These are phyloP conservation scores for Pleurotus tuber-regium DNA, from an alignment of 768 basidiomycete genomes.

Conservation along the genomic window DNA sequence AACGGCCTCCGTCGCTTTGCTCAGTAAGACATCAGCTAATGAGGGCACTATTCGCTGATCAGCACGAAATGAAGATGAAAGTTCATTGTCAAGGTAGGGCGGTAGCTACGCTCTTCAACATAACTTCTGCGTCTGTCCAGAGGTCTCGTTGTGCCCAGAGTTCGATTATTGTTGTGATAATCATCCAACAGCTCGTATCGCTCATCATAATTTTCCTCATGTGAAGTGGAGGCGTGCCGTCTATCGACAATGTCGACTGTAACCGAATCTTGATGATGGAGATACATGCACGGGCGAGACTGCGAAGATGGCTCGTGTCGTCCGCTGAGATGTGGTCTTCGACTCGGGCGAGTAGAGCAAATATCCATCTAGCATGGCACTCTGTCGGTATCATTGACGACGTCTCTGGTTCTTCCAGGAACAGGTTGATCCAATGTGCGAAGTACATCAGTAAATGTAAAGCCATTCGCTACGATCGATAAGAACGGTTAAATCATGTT, in stretches of 20 bases:
- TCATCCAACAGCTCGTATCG: slow-evolving; percentile 69
- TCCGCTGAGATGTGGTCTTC: slow-evolving; percentile 72
- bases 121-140: slow-evolving; percentile 73
- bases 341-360: slow-evolving; percentile 65
- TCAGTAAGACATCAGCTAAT: too few relatives aligned
- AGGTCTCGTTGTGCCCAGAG: slow-evolving; percentile 81
- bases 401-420: slow-evolving; percentile 45
- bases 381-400: slow-evolving; percentile 41
- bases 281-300: slow-evolving; percentile 70
- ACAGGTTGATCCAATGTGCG: slow-evolving; percentile 71
- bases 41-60: too few relatives aligned
- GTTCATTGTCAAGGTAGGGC: too few relatives aligned
- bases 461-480: slow-evolving; percentile 57
- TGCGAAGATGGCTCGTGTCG: slow-evolving; percentile 74
- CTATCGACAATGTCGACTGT: slow-evolving; percentile 12
- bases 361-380: slow-evolving; percentile 75
- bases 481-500: too few relatives aligned
- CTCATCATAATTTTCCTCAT: slow-evolving; percentile 22
- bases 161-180: slow-evolving; percentile 59
- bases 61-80: too few relatives aligned
- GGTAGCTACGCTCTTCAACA: slow-evolving; percentile 29
- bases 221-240: not conserved
- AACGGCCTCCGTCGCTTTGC: too few relatives aligned
- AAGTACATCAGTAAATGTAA: slow-evolving; percentile 84
- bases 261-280: slow-evolving; percentile 41